phyloP scores from a whole-genome alignment of 495 filamentous ascomycete genomes.

The Neohortaea acidophila region DNA sequence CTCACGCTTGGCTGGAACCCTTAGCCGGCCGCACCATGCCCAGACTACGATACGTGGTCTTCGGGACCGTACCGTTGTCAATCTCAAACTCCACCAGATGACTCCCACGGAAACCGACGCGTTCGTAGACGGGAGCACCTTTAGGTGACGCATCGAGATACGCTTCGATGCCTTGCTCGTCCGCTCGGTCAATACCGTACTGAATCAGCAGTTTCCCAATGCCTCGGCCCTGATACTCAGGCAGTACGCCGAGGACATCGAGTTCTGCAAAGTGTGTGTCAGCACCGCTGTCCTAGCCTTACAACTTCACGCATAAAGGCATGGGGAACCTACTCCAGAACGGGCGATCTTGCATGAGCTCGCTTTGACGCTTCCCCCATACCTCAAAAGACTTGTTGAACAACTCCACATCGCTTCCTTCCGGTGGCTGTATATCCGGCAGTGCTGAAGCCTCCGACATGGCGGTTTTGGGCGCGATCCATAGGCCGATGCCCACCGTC shows the following conservation, averaged over 20 bases:
- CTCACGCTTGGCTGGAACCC: too few relatives aligned
- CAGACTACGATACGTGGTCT: too few relatives aligned
- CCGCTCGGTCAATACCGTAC: constrained; percentile 22
- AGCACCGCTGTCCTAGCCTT: neutral
- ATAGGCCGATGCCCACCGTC: constrained; percentile 9
- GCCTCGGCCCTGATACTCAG: constrained; percentile 19
- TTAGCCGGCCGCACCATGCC: too few relatives aligned
- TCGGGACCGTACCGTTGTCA: too few relatives aligned
- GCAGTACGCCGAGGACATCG: constrained; percentile 19
- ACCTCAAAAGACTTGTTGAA: constrained; percentile 14
- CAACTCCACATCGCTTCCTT: constrained; percentile 10
- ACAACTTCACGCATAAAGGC: neutral
- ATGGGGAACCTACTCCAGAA: constrained; percentile 15
- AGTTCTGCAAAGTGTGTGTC: constrained; percentile 12
- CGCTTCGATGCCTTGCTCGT: constrained; percentile 10
- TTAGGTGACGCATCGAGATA: constrained; percentile 18
- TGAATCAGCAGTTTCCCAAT: constrained; percentile 21
- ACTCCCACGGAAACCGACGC: constrained; percentile 18
- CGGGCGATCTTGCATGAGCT: constrained; percentile 11
- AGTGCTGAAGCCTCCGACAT: constrained; percentile 3
- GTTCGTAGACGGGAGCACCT: constrained; percentile 14
- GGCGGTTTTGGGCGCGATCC: constrained; percentile 4
- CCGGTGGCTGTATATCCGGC: constrained; percentile 16
- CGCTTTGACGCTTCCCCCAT: constrained; percentile 6
- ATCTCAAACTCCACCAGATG: too few relatives aligned